Evolutionary conservation across 495 filamentous ascomycete species (phyloP), one percentile per base, ranked within the genome.

Genomic region (Trichoderma asperelloides): DNA sequence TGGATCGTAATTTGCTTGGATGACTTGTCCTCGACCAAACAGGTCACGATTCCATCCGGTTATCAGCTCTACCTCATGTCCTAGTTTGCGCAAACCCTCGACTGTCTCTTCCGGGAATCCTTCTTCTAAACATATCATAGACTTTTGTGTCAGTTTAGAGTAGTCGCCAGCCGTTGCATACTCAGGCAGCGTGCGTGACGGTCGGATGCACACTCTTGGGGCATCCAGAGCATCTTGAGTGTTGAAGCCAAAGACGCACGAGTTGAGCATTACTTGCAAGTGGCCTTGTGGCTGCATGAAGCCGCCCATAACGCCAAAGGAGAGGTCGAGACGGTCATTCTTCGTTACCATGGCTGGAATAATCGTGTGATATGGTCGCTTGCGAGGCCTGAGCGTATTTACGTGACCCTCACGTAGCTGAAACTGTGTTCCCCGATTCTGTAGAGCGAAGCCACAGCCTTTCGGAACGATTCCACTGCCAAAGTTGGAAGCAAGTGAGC

Each of bases 251-350:
- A 94, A 96, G 0, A 89, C 87, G 5, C 96, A 76, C 86, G 95
- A 91, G 67, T 96, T 96, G 12, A 98, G 82, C 65, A 98, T 77
- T 2, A 97, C 92, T 76, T 98, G 95, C 18, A 98, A 90, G 73
- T 98, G 95, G 13, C 95, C 95, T 79, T 98, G 95, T 0, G 95
- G 95, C 80, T 98, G 95, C 96, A 98, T 98, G 77, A 93, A 97
- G 33, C 95, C 95, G 68, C 95, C 95, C 95, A 98, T 98, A 62
- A 97, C 93, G 63, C 95, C 96, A 69, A 91, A 95, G 0, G 96
- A 91, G 55, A 85, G 86, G 72, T 97, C 89, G 67, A 98, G 77
- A n/a, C 80, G 86, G 23, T 82, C 83, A 69, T 94, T 91, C n/a
- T 92, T 90, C 2, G 95, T 98, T 60, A 94, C 84, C 75, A 97